Evolutionary conservation across 495 filamentous ascomycete genomes (phyloP), one percentile per base, ranked within the genome.

Genomic region (Penicillium diatomitis): DNA sequence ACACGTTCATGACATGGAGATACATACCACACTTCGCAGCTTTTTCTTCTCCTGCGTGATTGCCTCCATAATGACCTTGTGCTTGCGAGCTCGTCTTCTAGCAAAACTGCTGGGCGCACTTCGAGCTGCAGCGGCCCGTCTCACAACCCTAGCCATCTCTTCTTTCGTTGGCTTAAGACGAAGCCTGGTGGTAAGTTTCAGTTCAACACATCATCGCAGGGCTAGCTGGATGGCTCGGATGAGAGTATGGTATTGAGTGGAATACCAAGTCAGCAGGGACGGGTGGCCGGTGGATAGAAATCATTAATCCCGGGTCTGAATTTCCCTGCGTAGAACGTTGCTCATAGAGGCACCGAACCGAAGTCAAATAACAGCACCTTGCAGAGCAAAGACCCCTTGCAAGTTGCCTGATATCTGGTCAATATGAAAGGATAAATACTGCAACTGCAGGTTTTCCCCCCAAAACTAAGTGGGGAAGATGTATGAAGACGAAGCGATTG

Each of bases 21-120:
- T 51, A 78, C 79, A 52, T 63, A 83, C 81, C 48, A 75, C 68
- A 57, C 73, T 76, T 33, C 69, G 66, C 32, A 84, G 65, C 46
- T 77, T 82, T 51, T 77, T 82, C 62, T 81, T 82, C 58, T 80
- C 75, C 49, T 76, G 74, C 0, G 76, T 74, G 11, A 85, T 64
- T 6, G 70, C 65, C 54, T 83, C 77, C 48, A 81, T 63, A 28
- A 84, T 68, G 20, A 82, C 73, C 51, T 82, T 80, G 56, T 83
- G 72, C 61, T 70, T 79, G 60, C 66, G 68, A 59, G 65, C 50
- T 49, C 60, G 67, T 46, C 60, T 58, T 38, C 63, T 58, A 11
- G 57, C 52, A 8, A 56, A 61, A 41, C 67, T 56, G 46, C 56
- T 66, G 8, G 65, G 65, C 41, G 52, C 58, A 41, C 62, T 67